Evolutionary conservation across 176 grass and related monocot species (phyloP), one percentile per base, ranked within the genome.

Genomic region (Saccharum spontaneum): DNA sequence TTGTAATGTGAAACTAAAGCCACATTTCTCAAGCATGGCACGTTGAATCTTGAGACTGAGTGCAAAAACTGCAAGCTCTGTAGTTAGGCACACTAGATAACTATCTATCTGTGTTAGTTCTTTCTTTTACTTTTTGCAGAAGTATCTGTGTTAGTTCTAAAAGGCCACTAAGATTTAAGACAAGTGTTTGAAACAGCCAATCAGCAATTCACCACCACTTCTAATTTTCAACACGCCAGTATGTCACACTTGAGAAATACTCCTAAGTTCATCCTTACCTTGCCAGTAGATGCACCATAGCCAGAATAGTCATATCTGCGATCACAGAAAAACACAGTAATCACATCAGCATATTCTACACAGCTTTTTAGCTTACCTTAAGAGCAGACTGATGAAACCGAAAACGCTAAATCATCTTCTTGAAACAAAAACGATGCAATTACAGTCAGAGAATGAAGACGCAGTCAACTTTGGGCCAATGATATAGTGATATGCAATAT

Each of bases 251-350:
- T 62, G 50, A 17, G n/a, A 72, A 65, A 67, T 80, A n/a, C n/a
- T n/a, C n/a, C n/a, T n/a, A 88, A 76, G 80, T 87, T 78, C 34
- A 82, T 78, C 34, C 68, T 60, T 41, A 89, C 93, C 86, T 99
- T 94, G 76, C 97, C 94, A 79, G 79, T 92, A 71, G 97, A 99
- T 79, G 94, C 92, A 50, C 97, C 97, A 69, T 99, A 99, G 46
- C 97, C 97, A 41, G 97, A 96, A 71, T 99, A 99, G 76, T 99
- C 97, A 36, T 97, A 99, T 82, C 94, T 99, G 94, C 80, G 83
- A 60, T 77, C 81, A 84, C 31, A 60, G 81, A 90, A 71, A 45
- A 54, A 78, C 4, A 92, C 43, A 69, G 61, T 76, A 59, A 87
- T 84, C 41, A 63, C 71, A 55, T 36, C 41, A 77, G 76, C 23